phyloP scores from a whole-genome alignment of 2,329 filamentous ascomycete species.

The Aspergillus sp. region DNA sequence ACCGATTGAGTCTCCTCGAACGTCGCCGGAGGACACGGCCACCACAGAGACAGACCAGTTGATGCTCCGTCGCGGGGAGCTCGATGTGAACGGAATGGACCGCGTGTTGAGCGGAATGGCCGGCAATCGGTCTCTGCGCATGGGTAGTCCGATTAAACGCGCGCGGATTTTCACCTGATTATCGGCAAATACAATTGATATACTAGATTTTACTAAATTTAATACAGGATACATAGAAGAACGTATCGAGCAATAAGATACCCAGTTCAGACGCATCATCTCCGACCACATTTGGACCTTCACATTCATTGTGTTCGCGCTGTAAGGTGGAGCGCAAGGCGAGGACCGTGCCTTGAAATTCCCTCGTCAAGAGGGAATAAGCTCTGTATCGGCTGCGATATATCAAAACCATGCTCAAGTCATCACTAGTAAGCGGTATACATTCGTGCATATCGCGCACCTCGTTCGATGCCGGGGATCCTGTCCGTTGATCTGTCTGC shows the following conservation, averaged over 20 bases:
- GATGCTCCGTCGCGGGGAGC: conserved; percentile 35
- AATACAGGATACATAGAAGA: neutral
- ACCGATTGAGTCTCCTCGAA: conserved; percentile 11
- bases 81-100: conserved; percentile 43
- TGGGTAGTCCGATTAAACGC: conserved; percentile 31
- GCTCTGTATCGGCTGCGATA: conserved; percentile 48
- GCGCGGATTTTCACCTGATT: conserved; percentile 27
- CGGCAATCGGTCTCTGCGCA: conserved; percentile 20
- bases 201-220: too few relatives aligned
- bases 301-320: conserved; percentile 29
- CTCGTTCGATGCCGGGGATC: conserved; percentile 9
- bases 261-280: neutral
- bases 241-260: neutral
- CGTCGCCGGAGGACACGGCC: conserved; percentile 8
- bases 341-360: conserved; percentile 45
- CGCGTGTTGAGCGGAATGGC: conserved; percentile 39
- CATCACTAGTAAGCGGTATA: conserved; percentile 1
- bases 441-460: conserved; percentile 3
- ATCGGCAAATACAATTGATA: too few relatives aligned
- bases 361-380: conserved; percentile 28
- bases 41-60: conserved; percentile 31
- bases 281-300: neutral
- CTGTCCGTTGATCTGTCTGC: conserved; percentile 5
- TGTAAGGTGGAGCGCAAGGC: conserved; percentile 48
- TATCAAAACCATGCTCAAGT: conserved; percentile 27